Base-by-base conservation (phyloP, 1,284 basidiomycete species). In the Marasmius tenuissimus region DNA sequence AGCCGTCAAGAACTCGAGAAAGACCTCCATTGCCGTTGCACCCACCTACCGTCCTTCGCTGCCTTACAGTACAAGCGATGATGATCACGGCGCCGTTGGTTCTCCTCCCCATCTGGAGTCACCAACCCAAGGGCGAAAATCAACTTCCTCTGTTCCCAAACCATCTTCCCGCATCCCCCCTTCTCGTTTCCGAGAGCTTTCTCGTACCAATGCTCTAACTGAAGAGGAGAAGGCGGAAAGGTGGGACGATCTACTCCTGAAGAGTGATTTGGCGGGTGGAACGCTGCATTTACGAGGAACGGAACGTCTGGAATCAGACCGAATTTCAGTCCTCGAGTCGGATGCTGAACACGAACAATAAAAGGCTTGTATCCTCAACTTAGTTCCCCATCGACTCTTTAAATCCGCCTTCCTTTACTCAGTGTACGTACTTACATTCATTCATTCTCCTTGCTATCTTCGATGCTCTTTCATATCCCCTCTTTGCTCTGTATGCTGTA, bases 151-250 rank as follows among this genome's bases (percentile, higher is more conserved):
- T 12, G 58, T 61, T 18, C 49, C 49, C 4, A 47, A 20, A 47
- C 45, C 45, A 5, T n/a, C 45, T n/a, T 47, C 45, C 45, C 16
- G 45, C 16, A n/a, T n/a, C 16, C 54, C 47, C 35, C 50, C 14
- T 51, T 12, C 14, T 4, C 33, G 73, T 45, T 87, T 86, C 73
- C 81, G 85, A n/a, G 79, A 84, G 65, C 66, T 86, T 50, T 64
- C 49, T 37, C 63, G 70, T 52, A 72, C 72, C 20, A 73, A 72
- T 47, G 74, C 69, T 42, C 72, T 86, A 70, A 84, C 83, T 37
- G 87, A 90, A 68, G 73, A 81, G 68, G 87, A 91, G 75, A 91
- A 91, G 75, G 80, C 82, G 8, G 84, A 82, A 9, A 83, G 82
- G 66, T 91, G 89, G 89, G 80, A 89, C 63, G 86, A 86, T 62